Conservation (phyloP, 257 asterid genomes). For the Linderniella brevidens region DNA sequence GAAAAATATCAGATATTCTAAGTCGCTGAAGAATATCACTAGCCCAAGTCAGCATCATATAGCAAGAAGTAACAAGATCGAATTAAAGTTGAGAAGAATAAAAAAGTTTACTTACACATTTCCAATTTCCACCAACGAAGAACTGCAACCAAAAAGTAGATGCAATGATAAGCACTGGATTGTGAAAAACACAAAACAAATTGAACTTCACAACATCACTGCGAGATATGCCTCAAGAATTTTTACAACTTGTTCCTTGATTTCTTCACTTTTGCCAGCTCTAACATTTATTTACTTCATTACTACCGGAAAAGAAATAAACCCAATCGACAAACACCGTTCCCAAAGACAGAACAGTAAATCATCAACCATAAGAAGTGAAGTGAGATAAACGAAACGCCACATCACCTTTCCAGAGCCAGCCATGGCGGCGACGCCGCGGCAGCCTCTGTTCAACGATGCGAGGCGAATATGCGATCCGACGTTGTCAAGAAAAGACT, state of each 20-base stretch:
- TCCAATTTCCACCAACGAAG: slow-evolving; percentile 99
- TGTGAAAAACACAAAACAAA: slow-evolving; percentile 2
- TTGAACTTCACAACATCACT: not conserved
- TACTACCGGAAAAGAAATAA: no score
- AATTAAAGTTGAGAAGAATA: not conserved
- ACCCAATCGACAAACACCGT: no score
- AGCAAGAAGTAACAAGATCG: no score
- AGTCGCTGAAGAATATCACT: no score
- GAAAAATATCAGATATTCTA: no score
- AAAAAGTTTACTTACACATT: slow-evolving; percentile 66
- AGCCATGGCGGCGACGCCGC: slow-evolving; percentile 71
- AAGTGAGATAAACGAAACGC: not conserved
- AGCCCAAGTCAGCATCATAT: no score
- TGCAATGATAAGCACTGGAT: slow-evolving; percentile 3
- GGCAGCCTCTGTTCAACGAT: slow-evolving; percentile 29
- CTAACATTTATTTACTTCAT: no score
- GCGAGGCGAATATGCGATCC: slow-evolving; percentile 43
- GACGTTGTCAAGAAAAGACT: slow-evolving; percentile 30
- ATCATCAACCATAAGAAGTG: not conserved
- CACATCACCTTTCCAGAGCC: slow-evolving; percentile 71
- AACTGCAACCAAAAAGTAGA: slow-evolving; percentile 51
- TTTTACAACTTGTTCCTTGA: no score
- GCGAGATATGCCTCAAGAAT: not conserved
- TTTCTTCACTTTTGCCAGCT: no score
- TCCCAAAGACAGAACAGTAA: no score